Base-by-base conservation (phyloP, 2,329 filamentous ascomycete species). In the Malbranchea cinnamomea region DNA sequence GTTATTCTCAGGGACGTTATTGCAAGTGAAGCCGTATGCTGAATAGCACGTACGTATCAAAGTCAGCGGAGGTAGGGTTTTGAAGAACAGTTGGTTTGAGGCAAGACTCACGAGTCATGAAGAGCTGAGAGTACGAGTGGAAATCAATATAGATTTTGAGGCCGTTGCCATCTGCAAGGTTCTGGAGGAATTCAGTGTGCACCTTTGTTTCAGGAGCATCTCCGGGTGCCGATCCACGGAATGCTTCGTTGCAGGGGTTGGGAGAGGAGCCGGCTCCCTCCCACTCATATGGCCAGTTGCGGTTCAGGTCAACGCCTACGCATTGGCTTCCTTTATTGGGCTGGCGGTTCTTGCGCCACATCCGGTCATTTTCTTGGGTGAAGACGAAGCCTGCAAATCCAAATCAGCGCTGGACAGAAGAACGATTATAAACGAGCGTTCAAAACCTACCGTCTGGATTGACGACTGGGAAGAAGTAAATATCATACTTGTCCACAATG, bases 111-210 rank as follows among this genome's bases (percentile, higher is more conserved):
- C 42, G 38, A 1, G 59, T 65, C 11, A 63, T 60, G 34, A 70
- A 60, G 35, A 75, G 56, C 41, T 77, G 71, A 7, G 62, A 65
- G 51, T 74, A 78, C 0, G 68, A 63, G 52, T 78, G 74, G 45
- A 67, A 70, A 50, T 78, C 74, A 38, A 78, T 67, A 50, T 67
- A 78, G 2, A 74, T 56, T 42, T 68, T 65, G 23, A 77, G 53
- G 1, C 68, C 67, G 36, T 66, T 58, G 10, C 47, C 47, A 2
- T 46, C 44, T 3, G 56, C 52, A 14, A 72, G 43, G 22, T 49
- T 43, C 27, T 57, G 54, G 12, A 67, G 52, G 26, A 64, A 62
- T 4, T 57, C 53, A 17, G 59, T 57, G 6, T 77, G 53, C 0
- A 53, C 62, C 35, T 54, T 53, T 39, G 56, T 68, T 50, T 74